phyloP scores from a whole-genome alignment of 495 filamentous ascomycete species.

The Cryomyces antarcticus region DNA sequence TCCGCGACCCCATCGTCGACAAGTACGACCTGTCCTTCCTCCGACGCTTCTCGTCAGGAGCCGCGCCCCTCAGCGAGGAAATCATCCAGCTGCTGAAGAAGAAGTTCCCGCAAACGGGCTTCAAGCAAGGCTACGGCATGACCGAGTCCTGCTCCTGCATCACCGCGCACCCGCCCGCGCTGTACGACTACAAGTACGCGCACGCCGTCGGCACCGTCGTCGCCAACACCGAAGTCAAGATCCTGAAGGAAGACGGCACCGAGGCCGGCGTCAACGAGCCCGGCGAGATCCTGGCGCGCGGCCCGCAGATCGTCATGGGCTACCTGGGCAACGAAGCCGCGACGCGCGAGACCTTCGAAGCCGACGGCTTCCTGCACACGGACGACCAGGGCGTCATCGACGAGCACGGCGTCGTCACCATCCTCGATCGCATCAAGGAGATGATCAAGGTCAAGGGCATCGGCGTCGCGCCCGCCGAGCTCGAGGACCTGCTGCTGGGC shows the following conservation, averaged over 20 bases:
- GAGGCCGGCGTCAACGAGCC: conserved; percentile 27
- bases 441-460: conserved; percentile 61
- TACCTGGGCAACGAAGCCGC: conserved; percentile 34
- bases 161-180: conserved; percentile 32
- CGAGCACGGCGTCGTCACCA: conserved; percentile 37
- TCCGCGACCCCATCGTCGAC: conserved; percentile 41
- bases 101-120: conserved; percentile 40
- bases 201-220: conserved; percentile 39
- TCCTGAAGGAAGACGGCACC: conserved; percentile 29
- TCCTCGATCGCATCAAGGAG: conserved; percentile 61
- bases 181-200: conserved; percentile 34
- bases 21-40: conserved; percentile 36
- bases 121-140: conserved; percentile 51
- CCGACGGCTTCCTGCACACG: conserved; percentile 41
- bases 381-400: conserved; percentile 45
- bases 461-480: conserved; percentile 47
- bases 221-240: conserved; percentile 39
- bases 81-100: conserved; percentile 34
- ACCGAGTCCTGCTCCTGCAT: conserved; percentile 46
- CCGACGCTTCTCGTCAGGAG: conserved; percentile 32
- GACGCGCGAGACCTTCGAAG: conserved; percentile 37
- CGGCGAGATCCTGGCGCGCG: conserved; percentile 40
- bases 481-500: conserved; percentile 42
- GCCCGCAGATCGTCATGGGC: conserved; percentile 36
- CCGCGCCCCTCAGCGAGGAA: conserved; percentile 44